Evolutionary conservation across 192 early-diverging fungal genomes (phyloP).

Genomic region (Linnemannia schmuckeri): DNA sequence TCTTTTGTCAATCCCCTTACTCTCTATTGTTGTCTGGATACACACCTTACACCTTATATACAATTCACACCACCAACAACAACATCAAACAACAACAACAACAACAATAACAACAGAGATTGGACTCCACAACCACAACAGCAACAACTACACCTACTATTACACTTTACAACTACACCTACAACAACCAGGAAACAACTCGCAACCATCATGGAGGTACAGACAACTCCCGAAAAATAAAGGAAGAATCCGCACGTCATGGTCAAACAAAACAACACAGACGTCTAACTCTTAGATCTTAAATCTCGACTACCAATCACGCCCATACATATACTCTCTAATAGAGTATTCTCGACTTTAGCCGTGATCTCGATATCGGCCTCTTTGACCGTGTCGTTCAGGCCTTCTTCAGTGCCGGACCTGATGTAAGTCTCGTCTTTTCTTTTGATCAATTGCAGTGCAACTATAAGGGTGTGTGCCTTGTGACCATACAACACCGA

Average conservation of each 20-base stretch:
- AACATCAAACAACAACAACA: no score
- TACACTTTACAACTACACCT: background rate
- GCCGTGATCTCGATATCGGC: conserved; percentile 85
- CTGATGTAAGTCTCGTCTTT: conserved; percentile 75
- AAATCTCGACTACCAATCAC: background rate
- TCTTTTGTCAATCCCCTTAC: background rate
- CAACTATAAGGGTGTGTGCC: background rate
- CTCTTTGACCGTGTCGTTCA: conserved; percentile 93
- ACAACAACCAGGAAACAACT: background rate
- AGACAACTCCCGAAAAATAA: background rate
- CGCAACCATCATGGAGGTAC: conserved; percentile 35
- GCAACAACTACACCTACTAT: background rate
- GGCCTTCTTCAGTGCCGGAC: conserved; percentile 81
- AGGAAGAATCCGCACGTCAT: background rate
- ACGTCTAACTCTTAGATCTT: conserved; percentile 15
- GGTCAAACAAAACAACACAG: background rate
- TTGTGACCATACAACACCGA: background rate
- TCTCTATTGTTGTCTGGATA: background rate
- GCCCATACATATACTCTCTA: no score
- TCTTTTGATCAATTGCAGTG: background rate
- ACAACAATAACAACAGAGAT: background rate
- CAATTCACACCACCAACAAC: no score
- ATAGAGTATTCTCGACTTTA: conserved; percentile 90
- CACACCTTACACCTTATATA: background rate
- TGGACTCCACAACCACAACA: background rate